These are phyloP conservation scores for Ambrosia artemisiifolia DNA, from an alignment of 129 eudicot genomes.

Conservation along the genomic window DNA sequence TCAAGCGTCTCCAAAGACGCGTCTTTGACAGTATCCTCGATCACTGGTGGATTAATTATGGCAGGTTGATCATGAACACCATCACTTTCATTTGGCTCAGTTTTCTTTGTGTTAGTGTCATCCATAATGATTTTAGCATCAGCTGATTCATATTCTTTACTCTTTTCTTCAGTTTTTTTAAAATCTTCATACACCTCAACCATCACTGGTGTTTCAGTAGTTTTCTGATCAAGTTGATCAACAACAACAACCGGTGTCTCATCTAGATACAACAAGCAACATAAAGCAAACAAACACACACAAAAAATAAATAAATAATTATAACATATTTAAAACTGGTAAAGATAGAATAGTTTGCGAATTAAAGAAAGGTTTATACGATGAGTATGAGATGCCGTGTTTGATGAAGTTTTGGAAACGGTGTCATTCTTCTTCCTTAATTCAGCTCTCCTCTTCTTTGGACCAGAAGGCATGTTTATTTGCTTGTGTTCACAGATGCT, in stretches of 20 bases:
- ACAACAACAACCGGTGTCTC: not conserved
- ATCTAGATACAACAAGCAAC: slow-evolving; percentile 5
- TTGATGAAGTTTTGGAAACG: not conserved
- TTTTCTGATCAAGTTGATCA: not conserved
- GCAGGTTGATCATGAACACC: not conserved
- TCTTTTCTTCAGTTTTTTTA: not conserved
- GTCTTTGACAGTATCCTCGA: not conserved
- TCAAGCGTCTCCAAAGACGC: too few relatives aligned
- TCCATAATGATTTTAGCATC: not conserved
- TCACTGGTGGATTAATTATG: not conserved
- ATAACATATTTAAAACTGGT: not conserved
- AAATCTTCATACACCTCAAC: not conserved
- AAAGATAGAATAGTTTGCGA: too few relatives aligned
- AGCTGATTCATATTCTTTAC: not conserved
- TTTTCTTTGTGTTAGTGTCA: not conserved
- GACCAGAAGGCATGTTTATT: slow-evolving; percentile 32
- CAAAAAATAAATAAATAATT: not conserved
- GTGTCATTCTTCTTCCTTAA: slow-evolving; percentile 15
- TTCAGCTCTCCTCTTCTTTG: slow-evolving; percentile 39
- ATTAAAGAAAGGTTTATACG: not conserved
- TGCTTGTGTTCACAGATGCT: not conserved
- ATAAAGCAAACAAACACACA: not conserved
- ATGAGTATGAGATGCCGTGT: not conserved
- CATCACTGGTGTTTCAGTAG: not conserved
- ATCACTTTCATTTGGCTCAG: not conserved